Evolutionary conservation across 2,329 filamentous ascomycete genomes (phyloP).

Genomic region (Claviceps digitariae): DNA sequence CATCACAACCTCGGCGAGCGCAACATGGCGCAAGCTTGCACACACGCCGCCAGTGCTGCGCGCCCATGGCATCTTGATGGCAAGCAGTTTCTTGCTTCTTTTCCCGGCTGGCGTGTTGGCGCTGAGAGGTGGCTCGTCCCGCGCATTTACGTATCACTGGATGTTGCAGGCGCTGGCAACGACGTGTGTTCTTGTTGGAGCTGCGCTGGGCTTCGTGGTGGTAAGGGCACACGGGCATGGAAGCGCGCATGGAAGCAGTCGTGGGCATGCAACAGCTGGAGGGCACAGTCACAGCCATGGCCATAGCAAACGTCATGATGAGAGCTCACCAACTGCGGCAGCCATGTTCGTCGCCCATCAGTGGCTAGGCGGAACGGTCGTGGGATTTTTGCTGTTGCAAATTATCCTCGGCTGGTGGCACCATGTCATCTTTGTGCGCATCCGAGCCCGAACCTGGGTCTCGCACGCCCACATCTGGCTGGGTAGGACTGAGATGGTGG

Average conservation of each 20-base stretch:
- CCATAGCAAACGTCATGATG: background rate
- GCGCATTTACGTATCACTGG: background rate
- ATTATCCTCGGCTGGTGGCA: background rate
- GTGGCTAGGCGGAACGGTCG: background rate
- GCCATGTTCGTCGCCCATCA: background rate
- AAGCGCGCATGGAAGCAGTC: too few relatives aligned
- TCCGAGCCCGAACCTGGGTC: background rate
- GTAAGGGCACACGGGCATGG: background rate
- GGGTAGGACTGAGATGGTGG: background rate
- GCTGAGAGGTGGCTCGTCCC: background rate
- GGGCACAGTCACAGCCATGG: background rate
- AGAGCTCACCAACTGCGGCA: background rate
- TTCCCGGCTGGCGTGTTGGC: background rate
- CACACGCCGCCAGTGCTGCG: background rate
- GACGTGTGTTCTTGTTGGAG: background rate
- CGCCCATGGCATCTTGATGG: background rate
- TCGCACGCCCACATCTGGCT: background rate
- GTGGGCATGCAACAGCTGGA: background rate
- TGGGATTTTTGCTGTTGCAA: background rate
- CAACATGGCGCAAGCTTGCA: background rate
- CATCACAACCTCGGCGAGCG: background rate
- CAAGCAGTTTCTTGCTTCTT: background rate
- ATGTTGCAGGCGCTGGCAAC: background rate
- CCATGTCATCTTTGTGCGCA: background rate
- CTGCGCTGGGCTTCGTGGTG: background rate